These are phyloP conservation scores for Sporisorium exsertum DNA, from an alignment of 1,284 basidiomycete genomes.

Conservation along the genomic window DNA sequence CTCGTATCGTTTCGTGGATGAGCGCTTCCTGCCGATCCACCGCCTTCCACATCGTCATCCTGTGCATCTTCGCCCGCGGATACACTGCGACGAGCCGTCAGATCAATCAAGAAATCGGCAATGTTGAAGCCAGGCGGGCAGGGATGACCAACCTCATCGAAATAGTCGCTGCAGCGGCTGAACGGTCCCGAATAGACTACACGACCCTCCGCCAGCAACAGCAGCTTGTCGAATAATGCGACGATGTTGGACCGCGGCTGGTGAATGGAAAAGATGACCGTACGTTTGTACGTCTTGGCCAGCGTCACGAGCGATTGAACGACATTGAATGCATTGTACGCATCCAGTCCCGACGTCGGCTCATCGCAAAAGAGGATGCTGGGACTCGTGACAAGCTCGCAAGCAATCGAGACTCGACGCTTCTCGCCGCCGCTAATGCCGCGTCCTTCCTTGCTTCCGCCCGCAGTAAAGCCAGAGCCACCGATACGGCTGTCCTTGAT, in stretches of 20 bases:
- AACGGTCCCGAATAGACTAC: slow-evolving; percentile 85
- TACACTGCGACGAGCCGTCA: slow-evolving; percentile 36
- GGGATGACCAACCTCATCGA: slow-evolving; percentile 80
- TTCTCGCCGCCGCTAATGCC: slow-evolving; percentile 62
- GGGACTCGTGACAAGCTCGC: slow-evolving; percentile 94
- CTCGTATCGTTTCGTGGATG: slow-evolving; percentile 28
- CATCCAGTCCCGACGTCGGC: slow-evolving; percentile 88
- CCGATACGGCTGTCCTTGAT: slow-evolving; percentile 93
- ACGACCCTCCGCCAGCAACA: slow-evolving; percentile 78
- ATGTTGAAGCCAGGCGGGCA: slow-evolving; percentile 98
- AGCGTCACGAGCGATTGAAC: slow-evolving; percentile 87
- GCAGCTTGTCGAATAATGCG: slow-evolving; percentile 88
- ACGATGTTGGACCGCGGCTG: slow-evolving; percentile 99
- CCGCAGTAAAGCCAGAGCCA: slow-evolving; percentile 71
- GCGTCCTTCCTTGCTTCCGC: slow-evolving; percentile 85
- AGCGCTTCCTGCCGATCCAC: neutral
- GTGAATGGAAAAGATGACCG: slow-evolving; percentile 96
- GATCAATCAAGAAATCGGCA: slow-evolving; percentile 75
- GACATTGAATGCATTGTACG: slow-evolving; percentile 95
- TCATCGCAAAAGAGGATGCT: slow-evolving; percentile 96
- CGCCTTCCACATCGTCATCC: slow-evolving; percentile 27
- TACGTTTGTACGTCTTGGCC: slow-evolving; percentile 89
- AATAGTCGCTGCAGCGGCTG: slow-evolving; percentile 81
- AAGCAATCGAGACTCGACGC: slow-evolving; percentile 81
- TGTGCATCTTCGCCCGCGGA: neutral